These are phyloP conservation scores for Fraxinus angustifolia DNA, from an alignment of 305 asterid species.

Conservation along the genomic window DNA sequence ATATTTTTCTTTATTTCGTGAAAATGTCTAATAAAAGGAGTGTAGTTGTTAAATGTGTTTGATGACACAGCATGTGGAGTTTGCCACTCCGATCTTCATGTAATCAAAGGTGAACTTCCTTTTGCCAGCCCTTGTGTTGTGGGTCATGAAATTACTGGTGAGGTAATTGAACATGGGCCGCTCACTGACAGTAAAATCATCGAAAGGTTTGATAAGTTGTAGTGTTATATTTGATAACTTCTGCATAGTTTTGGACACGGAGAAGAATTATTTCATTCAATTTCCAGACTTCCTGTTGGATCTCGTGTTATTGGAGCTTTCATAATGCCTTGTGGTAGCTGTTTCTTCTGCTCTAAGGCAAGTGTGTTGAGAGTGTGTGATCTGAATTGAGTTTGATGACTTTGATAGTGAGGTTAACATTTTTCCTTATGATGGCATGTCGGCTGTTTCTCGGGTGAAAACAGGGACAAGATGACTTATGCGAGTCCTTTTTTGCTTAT, in stretches of 20 bases:
- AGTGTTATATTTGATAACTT: not conserved
- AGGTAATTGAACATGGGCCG: slow-evolving; percentile 89
- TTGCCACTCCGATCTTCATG: slow-evolving; percentile 96
- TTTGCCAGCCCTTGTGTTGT: slow-evolving; percentile 92
- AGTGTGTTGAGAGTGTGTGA: slow-evolving; percentile 23
- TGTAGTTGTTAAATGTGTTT: slow-evolving; percentile 22
- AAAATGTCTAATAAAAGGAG: not conserved
- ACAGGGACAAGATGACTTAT: slow-evolving; percentile 97
- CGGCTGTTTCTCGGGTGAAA: slow-evolving; percentile 23
- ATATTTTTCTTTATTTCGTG: not conserved
- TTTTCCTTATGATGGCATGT: slow-evolving; percentile 13
- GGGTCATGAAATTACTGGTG: slow-evolving; percentile 98
- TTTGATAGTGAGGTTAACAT: not conserved
- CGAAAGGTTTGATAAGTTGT: slow-evolving; percentile 49
- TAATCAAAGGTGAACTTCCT: slow-evolving; percentile 92
- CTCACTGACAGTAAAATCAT: slow-evolving; percentile 62
- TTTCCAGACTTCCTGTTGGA: slow-evolving; percentile 71
- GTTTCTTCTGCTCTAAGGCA: slow-evolving; percentile 89
- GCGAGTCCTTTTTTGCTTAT: slow-evolving; percentile 84
- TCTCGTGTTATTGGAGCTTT: slow-evolving; percentile 90
- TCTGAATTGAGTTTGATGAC: slow-evolving; percentile 13
- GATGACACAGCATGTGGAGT: slow-evolving; percentile 85
- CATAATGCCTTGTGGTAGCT: slow-evolving; percentile 97
- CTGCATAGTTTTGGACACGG: not conserved
- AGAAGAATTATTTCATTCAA: not conserved